phyloP scores from a whole-genome alignment of 139 green algal species.

The Coccomyxa sp. region DNA sequence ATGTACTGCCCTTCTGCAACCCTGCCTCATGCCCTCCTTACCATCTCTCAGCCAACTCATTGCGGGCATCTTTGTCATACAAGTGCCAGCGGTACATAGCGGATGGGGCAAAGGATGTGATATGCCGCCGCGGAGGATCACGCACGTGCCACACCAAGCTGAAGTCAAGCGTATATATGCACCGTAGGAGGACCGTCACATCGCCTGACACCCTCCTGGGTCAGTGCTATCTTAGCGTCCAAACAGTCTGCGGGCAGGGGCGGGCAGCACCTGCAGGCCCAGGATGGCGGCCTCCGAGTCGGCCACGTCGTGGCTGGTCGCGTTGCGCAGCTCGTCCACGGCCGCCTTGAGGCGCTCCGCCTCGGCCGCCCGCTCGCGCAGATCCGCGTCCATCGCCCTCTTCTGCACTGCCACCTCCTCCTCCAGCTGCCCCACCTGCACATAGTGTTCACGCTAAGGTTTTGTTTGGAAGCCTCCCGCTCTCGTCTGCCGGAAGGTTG shows the following conservation, averaged over 20 bases:
- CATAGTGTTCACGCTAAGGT: no score
- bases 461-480: no score
- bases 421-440: slow-evolving; percentile 52
- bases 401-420: slow-evolving; percentile 31
- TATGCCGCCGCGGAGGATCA: not conserved
- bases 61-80: no score
- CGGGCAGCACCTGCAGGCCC: slow-evolving; percentile 18
- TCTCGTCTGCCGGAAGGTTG: no score
- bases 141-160: no score
- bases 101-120: no score
- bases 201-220: not conserved
- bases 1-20: no score
- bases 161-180: not conserved
- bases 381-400: slow-evolving; percentile 47
- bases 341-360: slow-evolving; percentile 45
- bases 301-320: slow-evolving; percentile 26
- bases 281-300: slow-evolving; percentile 46
- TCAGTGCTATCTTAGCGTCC: not conserved
- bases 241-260: not conserved
- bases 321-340: slow-evolving; percentile 41
- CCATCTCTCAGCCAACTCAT: no score
- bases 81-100: no score
- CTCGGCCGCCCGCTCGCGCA: slow-evolving; percentile 17
- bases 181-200: not conserved
- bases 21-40: no score